Base-by-base conservation (phyloP, 345 rosid species). In the Abelmoschus esculentus region DNA sequence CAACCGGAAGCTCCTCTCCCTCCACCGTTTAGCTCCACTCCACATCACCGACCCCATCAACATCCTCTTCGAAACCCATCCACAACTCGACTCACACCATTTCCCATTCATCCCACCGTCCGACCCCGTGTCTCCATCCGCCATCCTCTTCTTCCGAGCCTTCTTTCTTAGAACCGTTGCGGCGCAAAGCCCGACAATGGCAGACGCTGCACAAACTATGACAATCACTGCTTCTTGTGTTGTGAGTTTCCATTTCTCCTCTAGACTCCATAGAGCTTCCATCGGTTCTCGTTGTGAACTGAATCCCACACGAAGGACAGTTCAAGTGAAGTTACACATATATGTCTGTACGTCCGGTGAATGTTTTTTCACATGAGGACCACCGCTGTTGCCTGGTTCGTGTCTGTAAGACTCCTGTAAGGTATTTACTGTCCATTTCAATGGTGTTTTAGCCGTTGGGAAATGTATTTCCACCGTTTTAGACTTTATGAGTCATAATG, bases 231-330 rank as follows among this genome's bases (percentile, higher is more conserved):
- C 86, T 75, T 79, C 81, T 56, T 56, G 75, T 1, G 92, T 89
- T 3, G 90, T 82, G 50, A 90, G 77, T 70, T 85, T 87, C 81
- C 80, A 82, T 76, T 80, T 83, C 17, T 90, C 90, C 68, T 90
- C 96, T 13, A 86, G 22, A 64, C 73, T 83, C 92, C 91, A 83
- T 73, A 88, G 44, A 34, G 88, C 96, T 77, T 88, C 96, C 96
- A 90, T 90, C 40, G 59, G 38, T 66, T 47, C 60, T 67, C 10
- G 42, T 38, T 7, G 42, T 38, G 10, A 38, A 34, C 36, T 34
- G 36, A 34, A 38, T 7, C 42, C 8, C 42, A 38, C 42, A 38
- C 9, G 42, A 38, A 38, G 42, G 42, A 7, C 3, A 17, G 26
- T 3, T 11, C 3, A 17, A 11, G 42, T 31, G 59, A 10, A 38